Base-by-base conservation (phyloP, 352 stramenopile genomes). In the Pythium utonaiense region DNA sequence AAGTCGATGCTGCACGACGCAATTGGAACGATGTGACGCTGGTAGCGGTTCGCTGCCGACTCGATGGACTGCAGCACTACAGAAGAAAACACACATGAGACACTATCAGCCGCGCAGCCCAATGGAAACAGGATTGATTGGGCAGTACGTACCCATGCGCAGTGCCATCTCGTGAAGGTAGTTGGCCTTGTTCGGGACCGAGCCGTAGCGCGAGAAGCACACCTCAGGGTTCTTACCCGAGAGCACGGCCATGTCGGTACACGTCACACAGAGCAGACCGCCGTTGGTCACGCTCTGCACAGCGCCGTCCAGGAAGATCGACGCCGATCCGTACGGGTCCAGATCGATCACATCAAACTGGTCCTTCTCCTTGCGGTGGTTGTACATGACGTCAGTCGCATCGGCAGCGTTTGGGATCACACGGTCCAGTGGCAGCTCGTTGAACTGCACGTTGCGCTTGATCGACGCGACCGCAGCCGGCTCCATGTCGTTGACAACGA, bases 331-430 rank as follows among this genome's bases (percentile, higher is more conserved):
- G 71, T 99, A 99, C 36, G 98, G 98, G 75, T 99, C 98, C 25
- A 99, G 73, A 70, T 99, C 98, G 72, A 99, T 98, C 34, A 99
- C 97, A 73, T 99, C 97, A 66, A 98, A 99, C 62, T 98, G 93
- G 48, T 97, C 80, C 10, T 74, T 77, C 4, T 88, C 78, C 62
- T 90, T 96, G 68, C 78, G 87, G 77, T 86, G 79, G 64, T 81
- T 88, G 67, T 82, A 94, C 87, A 96, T 95, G 69, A 96, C 84
- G 53, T 93, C 80, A 12, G 85, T 95, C 16, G 87, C 87, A 45
- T 96, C 85, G 3, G 81, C 86, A 56, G 91, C 80, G 67, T 94
- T 93, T 24, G 85, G 82, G 66, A 95, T 87, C 30, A 96, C 83
- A 38, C 83, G 77, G 63, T 96, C 78, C 40, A 91, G 62, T 28